Conservation (phyloP, 1,284 basidiomycete species). For the Malassezia restricta region DNA sequence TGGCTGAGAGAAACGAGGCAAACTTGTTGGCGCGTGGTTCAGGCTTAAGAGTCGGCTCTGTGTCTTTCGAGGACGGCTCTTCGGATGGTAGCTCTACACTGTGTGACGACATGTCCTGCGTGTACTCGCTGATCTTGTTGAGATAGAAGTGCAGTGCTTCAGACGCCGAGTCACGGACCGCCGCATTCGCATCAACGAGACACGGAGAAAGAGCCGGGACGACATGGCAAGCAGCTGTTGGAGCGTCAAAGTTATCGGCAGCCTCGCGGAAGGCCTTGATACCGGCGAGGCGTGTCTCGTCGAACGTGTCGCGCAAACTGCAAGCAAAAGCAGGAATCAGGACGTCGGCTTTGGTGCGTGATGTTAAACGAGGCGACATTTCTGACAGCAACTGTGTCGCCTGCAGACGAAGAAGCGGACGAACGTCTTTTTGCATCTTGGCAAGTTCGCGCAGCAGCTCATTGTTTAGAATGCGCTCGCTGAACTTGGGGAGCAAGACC, state of each 20-base stretch:
- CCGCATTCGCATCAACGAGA: slow-evolving; percentile 37
- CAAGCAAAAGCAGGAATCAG: slow-evolving; percentile 87
- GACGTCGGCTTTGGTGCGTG: slow-evolving; percentile 78
- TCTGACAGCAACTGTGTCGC: slow-evolving; percentile 91
- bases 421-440: slow-evolving; percentile 78
- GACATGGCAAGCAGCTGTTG: slow-evolving; percentile 29
- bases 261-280: slow-evolving; percentile 94
- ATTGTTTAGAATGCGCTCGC: slow-evolving; percentile 86
- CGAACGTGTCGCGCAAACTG: slow-evolving; percentile 78
- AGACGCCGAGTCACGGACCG: slow-evolving; percentile 36
- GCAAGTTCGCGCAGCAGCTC: slow-evolving; percentile 85
- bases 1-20: slow-evolving; percentile 15
- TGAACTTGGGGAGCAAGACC: slow-evolving; percentile 65
- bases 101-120: neutral
- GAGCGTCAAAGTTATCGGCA: slow-evolving; percentile 63
- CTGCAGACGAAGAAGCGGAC: slow-evolving; percentile 90
- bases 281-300: slow-evolving; percentile 84
- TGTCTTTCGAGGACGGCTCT: too few relatives aligned
- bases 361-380: slow-evolving; percentile 68
- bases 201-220: slow-evolving; percentile 35
- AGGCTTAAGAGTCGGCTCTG: neutral
- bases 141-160: slow-evolving; percentile 33
- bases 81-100: neutral
- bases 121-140: slow-evolving; percentile 15
- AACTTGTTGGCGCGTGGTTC: neutral